Evolutionary conservation across 139 green algal species (phyloP).

Genomic region (Chlorella sp.): DNA sequence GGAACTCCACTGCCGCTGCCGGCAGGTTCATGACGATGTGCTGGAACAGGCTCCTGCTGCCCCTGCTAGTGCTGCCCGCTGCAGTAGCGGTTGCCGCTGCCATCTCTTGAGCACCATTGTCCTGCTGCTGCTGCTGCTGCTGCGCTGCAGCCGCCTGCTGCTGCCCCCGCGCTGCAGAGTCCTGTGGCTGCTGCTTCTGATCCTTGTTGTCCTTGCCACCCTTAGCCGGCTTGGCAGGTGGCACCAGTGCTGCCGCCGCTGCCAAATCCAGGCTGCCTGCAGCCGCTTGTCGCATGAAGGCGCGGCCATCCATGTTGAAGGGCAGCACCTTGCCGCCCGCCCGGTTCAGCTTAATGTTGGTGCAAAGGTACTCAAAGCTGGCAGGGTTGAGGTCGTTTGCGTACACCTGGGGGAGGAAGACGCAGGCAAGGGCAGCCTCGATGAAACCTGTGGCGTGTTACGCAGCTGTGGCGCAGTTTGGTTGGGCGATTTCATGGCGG

Average conservation of each 20-base stretch:
- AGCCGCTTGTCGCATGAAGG: conserved; percentile 52
- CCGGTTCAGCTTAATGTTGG: conserved; percentile 87
- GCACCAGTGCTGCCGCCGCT: neutral
- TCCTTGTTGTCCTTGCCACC: neutral
- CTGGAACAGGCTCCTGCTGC: conserved; percentile 50
- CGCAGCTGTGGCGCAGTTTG: too few species aligned
- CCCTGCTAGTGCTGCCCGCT: conserved; percentile 5
- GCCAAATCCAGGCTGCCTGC: conserved; percentile 9
- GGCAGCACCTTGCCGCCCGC: conserved; percentile 80
- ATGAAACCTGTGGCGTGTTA: neutral
- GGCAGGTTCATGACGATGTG: conserved; percentile 96
- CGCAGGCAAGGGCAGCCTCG: too few species aligned
- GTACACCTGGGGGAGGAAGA: conserved; percentile 70
- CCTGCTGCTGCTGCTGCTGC: neutral
- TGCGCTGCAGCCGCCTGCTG: neutral
- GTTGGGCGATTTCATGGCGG: too few species aligned
- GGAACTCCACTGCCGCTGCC: conserved; percentile 88
- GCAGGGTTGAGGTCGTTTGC: conserved; percentile 98
- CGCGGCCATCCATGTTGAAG: conserved; percentile 84
- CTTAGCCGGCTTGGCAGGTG: neutral
- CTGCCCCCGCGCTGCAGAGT: neutral
- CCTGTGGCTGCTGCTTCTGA: conserved; percentile 8
- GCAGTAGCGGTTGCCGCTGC: conserved; percentile 16
- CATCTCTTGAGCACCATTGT: neutral
- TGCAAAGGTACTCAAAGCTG: conserved; percentile 75